Percentiles rank a stretch among this genome's conserved stretches.
These are phyloP conservation scores for Tarenaya hassleriana DNA, from an alignment of 345 rosid genomes.

Conservation along the genomic window DNA sequence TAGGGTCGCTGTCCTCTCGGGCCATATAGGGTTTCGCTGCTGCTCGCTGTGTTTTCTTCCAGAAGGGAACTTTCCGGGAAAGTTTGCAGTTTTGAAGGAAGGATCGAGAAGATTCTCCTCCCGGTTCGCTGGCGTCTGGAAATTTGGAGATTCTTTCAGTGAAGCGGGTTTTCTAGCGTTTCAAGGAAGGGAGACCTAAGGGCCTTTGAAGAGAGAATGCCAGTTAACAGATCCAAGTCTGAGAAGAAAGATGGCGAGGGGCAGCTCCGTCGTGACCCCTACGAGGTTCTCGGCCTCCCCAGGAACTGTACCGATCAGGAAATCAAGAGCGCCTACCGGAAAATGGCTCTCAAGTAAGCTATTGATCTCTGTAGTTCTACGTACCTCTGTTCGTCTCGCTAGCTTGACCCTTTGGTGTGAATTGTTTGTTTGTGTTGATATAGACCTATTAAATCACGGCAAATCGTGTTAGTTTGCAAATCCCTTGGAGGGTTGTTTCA, in stretches of 20 bases:
- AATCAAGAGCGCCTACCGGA: constrained; percentile 81
- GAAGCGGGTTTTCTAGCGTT: constrained; percentile 23
- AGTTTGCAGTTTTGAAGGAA: constrained; percentile 23
- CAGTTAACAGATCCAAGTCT: constrained; percentile 56
- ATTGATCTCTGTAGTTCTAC: neutral
- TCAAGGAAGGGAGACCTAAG: neutral
- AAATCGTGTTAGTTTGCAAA: neutral
- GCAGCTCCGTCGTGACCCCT: constrained; percentile 87
- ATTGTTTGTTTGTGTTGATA: neutral
- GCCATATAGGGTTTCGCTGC: constrained; percentile 17
- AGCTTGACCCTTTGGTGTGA: constrained; percentile 1
- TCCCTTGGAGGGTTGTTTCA: neutral
- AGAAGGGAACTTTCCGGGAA: constrained; percentile 13
- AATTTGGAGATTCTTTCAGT: constrained; percentile 12
- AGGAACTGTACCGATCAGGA: constrained; percentile 86
- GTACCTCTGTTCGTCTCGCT: neutral
- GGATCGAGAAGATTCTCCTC: neutral
- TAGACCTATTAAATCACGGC: too few species aligned
- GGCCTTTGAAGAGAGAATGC: constrained; percentile 32
- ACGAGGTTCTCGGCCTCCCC: constrained; percentile 74
- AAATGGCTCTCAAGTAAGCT: constrained; percentile 87
- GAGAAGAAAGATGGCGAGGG: constrained; percentile 59
- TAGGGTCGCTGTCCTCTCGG: constrained; percentile 7
- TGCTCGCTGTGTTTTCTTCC: neutral
- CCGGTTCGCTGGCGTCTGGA: neutral